phyloP scores from a whole-genome alignment of 2,329 filamentous ascomycete genomes.

The Emmonsia crescens region DNA sequence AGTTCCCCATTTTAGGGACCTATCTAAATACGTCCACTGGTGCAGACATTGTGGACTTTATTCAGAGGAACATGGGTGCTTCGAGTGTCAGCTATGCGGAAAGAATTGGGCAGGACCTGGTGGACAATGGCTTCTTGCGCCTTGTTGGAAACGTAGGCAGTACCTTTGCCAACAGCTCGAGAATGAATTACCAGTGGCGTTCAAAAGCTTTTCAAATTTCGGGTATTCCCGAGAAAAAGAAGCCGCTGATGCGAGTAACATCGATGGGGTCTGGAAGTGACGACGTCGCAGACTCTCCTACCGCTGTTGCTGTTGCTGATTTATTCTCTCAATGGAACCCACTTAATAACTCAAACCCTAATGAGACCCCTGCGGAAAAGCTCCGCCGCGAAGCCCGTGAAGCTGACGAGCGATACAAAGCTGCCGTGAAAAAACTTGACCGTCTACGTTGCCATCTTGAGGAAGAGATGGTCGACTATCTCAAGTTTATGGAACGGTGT shows the following conservation, averaged over 20 bases:
- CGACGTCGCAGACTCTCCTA: conserved; percentile 60
- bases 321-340: conserved; percentile 90
- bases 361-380: conserved; percentile 80
- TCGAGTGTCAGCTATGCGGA: conserved; percentile 84
- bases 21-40: conserved; percentile 90
- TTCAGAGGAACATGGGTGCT: conserved; percentile 77
- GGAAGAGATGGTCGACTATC: conserved; percentile 82
- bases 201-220: conserved; percentile 81
- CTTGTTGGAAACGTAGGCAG: conserved; percentile 90
- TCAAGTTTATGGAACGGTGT: conserved; percentile 94
- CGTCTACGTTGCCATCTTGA: conserved; percentile 88
- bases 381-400: conserved; percentile 81
- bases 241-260: conserved; percentile 58
- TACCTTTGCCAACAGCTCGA: conserved; percentile 93
- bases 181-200: conserved; percentile 96
- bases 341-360: conserved; percentile 78
- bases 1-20: conserved; percentile 88
- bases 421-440: conserved; percentile 73
- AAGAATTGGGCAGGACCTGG: conserved; percentile 86
- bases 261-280: conserved; percentile 53
- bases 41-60: conserved; percentile 88
- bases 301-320: conserved; percentile 73
- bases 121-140: conserved; percentile 73
- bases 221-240: conserved; percentile 81
- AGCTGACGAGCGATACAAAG: conserved; percentile 88